Evolutionary conservation across 164 flowering plant species (phyloP).

Genomic region (Chimonanthus praecox): DNA sequence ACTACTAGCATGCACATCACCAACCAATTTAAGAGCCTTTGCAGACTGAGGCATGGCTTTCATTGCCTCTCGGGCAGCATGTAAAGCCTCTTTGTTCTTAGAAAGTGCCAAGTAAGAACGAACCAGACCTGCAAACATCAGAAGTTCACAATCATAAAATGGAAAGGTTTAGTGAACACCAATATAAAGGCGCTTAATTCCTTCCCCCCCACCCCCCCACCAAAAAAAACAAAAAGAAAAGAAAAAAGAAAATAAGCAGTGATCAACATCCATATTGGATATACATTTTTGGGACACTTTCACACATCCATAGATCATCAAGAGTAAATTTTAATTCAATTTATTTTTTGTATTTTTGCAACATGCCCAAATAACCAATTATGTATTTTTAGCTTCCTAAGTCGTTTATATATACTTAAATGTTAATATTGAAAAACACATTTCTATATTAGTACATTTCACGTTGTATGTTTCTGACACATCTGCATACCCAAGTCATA

Average conservation of each 20-base stretch:
- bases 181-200: no score
- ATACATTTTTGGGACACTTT: no score
- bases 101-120: conserved; percentile 77
- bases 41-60: conserved; percentile 98
- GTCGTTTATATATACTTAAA: background rate
- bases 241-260: no score
- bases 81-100: conserved; percentile 83
- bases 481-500: background rate
- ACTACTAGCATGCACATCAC: conserved; percentile 91
- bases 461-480: background rate
- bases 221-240: no score
- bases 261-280: no score
- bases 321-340: no score
- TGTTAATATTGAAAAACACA: background rate
- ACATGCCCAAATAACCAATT: no score
- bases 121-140: conserved; percentile 67
- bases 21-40: conserved; percentile 87
- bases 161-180: background rate
- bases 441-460: background rate
- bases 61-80: conserved; percentile 90
- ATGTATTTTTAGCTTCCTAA: background rate
- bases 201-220: no score
- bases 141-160: background rate
- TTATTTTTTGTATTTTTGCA: no score
- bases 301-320: no score